Evolutionary conservation across 192 early-diverging fungal species (phyloP), one percentile per base, ranked within the genome.

Genomic region (Kickxella alabastrina): DNA sequence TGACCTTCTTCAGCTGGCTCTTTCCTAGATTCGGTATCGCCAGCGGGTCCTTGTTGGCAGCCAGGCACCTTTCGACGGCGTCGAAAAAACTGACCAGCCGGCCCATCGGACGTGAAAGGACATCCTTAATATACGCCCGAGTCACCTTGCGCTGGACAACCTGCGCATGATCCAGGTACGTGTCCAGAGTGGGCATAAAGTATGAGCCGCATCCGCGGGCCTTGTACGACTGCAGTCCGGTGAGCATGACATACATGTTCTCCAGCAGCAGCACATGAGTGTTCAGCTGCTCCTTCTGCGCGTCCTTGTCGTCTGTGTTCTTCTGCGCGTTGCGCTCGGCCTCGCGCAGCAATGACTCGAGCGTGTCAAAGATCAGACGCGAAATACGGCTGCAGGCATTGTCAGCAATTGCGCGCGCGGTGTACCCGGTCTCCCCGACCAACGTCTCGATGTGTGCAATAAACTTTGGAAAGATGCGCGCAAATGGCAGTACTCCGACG

Each of bases 51-150:
- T 90, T 62, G 19, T 69, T 69, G 3, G 65, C 54, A 4, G 86
- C 88, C 29, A 95, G 66, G 35, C 94, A 71, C 17, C 74, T 83
- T 29, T 99, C 96, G 12, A 99, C 87, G 3, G 91, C 92, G 45
- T 97, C 94, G 59, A 99, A 99, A 66, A 99, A 99, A 69, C 92
- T 93, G 57, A 92, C 54, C 21, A 98, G 76, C 49, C 83, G 89
- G 4, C 91, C 88, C 17, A 98, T 75, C 0, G 95, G 92, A 27
- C 88, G 85, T 10, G 91, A 77, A 35, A 98, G 82, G 3, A 96
- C 88, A n/a, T 85, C 85, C 50, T 85, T 86, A 40, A 89, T 77
- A 65, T 98, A 98, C 0, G 86, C 83, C n/a, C 83, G 81, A 9
- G 91, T 78, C 53, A 87, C 84, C 28, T 65, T 79, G 48, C 95